Evolutionary conservation across 805 yeast genomes (phyloP).

Genomic region (Wickerhamomyces xylosicus): DNA sequence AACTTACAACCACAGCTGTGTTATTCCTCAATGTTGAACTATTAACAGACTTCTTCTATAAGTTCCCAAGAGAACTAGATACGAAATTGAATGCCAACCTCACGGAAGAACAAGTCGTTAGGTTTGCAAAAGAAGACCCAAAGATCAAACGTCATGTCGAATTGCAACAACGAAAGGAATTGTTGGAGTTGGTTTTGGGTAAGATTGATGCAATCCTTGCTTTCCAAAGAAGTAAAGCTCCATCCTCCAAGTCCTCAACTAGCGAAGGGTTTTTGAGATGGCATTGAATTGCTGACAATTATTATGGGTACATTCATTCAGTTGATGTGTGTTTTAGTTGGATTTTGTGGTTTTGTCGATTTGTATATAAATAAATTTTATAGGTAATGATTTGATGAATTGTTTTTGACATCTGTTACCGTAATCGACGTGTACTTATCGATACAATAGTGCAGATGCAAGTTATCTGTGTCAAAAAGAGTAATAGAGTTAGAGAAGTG

Average conservation of each 20-base stretch:
- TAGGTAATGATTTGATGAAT: no score
- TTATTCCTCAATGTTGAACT: constrained; percentile 88
- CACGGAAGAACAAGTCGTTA: constrained; percentile 68
- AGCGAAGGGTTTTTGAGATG: background rate
- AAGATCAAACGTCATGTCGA: constrained; percentile 85
- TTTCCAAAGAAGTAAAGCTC: constrained; percentile 20
- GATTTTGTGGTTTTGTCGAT: no score
- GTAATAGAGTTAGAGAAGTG: no score
- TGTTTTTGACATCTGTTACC: no score
- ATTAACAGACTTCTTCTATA: constrained; percentile 88
- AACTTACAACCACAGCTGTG: constrained; percentile 87
- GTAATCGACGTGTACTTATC: no score
- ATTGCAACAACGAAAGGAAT: constrained; percentile 84
- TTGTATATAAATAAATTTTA: no score
- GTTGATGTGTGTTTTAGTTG: no score
- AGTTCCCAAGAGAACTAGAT: constrained; percentile 92
- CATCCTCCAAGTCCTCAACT: background rate
- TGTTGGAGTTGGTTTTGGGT: constrained; percentile 70
- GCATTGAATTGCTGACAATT: no score
- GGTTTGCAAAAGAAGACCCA: constrained; percentile 86
- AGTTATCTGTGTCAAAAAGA: no score
- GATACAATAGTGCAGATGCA: no score
- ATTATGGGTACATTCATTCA: no score
- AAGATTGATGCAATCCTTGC: constrained; percentile 60
- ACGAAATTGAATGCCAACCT: constrained; percentile 53